Percentiles rank a stretch among this genome's conserved stretches.
Evolutionary conservation across 345 rosid genomes (phyloP).

Genomic region (Eucalyptus polybractea): DNA sequence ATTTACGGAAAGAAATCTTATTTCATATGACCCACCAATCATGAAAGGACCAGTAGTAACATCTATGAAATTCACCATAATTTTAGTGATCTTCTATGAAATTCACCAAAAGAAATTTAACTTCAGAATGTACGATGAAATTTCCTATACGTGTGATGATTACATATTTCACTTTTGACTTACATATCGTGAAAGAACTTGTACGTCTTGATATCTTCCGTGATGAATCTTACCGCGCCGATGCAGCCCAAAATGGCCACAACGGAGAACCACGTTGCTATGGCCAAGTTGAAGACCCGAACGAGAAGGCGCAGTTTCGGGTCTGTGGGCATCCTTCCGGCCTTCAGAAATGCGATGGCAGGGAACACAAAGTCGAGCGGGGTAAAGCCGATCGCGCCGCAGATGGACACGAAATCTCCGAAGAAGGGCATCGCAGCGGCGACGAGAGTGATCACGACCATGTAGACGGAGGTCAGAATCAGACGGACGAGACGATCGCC

Average conservation of each 20-base stretch:
- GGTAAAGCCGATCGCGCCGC: constrained; percentile 46
- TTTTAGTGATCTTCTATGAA: too few species aligned
- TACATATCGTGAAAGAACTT: constrained; percentile 36
- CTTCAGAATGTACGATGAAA: neutral
- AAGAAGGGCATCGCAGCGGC: constrained; percentile 42
- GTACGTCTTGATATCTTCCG: constrained; percentile 24
- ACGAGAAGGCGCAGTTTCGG: neutral
- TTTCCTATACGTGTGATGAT: neutral
- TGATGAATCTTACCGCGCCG: constrained; percentile 34
- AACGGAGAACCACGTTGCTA: constrained; percentile 32
- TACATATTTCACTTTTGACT: neutral
- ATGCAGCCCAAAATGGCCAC: constrained; percentile 37
- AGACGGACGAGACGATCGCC: constrained; percentile 11
- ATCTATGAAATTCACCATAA: neutral
- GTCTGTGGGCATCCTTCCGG: constrained; percentile 23
- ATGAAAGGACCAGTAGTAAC: neutral
- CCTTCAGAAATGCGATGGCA: constrained; percentile 30
- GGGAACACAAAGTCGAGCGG: constrained; percentile 51
- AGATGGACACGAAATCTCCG: constrained; percentile 40
- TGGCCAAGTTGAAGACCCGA: constrained; percentile 13
- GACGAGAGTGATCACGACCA: constrained; percentile 11
- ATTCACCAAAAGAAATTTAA: too few species aligned
- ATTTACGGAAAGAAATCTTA: neutral
- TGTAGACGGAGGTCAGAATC: constrained; percentile 18
- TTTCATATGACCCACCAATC: neutral